Evolutionary conservation across 306 rosid genomes (phyloP), one percentile per base, ranked within the genome.

Genomic region (Medicago lupulina): DNA sequence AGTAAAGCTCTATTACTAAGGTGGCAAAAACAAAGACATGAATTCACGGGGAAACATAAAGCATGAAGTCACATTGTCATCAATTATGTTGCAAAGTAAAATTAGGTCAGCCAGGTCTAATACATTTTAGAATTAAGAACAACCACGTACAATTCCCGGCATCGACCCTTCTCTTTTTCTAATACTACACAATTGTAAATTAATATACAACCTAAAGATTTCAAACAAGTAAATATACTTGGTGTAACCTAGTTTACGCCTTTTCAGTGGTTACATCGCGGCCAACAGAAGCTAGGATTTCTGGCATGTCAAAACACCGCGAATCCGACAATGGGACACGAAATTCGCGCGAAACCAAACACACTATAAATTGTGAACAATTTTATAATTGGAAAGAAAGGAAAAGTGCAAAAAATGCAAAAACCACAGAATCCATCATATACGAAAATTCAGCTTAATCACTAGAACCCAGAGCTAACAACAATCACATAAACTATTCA

Each of bases 391-490:
- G 38, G 38, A 34, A 34, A 34, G 7, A 34, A 34, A 63, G 25
- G 12, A 1, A 51, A 51, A 51, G 7, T 51, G 51, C 38, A 34
- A 78, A 70, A 70, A 63, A 57, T 21, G 58, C 16, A 64, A 55
- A 44, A 76, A 14, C 36, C 38, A 59, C 50, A 73, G 28, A 47
- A 61, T 62, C 81, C 39, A 76, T 44, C 80, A 74, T 7, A 57
- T 5, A 72, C 73, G 49, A 51, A 23, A 73, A 8, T 25, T 70
- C 19, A 70, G 53, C 60, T 31, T 19, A 80, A 81, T 81, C n/a
- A 66, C 16, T 17, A 39, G 60, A 61, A 74, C 40, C 71, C 13
- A 31, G 61, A 44, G 17, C 1, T 16, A 80, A 55, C 62, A 74
- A 66, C 10, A 55, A 67, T 40, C 51, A 10, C 34, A 60, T 25